Base-by-base conservation (phyloP, 495 filamentous ascomycete genomes). In the Aspergillus taichungensis region DNA sequence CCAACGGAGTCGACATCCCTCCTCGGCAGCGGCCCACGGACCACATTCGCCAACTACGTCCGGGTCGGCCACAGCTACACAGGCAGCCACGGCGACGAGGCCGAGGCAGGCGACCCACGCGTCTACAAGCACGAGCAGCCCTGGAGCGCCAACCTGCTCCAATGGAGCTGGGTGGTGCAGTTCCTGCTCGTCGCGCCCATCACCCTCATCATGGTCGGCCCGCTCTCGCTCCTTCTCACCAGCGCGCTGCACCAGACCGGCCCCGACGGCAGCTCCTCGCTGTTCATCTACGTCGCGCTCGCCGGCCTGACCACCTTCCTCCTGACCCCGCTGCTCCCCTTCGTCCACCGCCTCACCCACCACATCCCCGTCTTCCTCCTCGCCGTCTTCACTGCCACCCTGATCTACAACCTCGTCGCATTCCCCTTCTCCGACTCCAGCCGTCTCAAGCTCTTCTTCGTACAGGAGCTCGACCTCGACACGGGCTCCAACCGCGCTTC, bases 151-250 rank as follows among this genome's bases (percentile, higher is more conserved):
- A 70, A 75, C 13, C 60, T 98, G 33, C 90, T 88, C 1, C 74
- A 73, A 28, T 95, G 84, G 83, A 77, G 82, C 14, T 98, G 92
- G 92, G 59, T 90, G 30, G 51, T 90, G 13, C 87, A 97, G 59
- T 86, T 96, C 50, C 67, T 98, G 6, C 52, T 95, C 32, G 70
- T 88, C 8, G 82, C 78, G 0, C 89, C 91, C 2, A 77, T 95
- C 36, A 72, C 77, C 32, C 71, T 95, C 46, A 81, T 88, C 27
- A 56, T 97, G 12, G 57, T 83, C 13, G 87, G 77, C 13, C 84
- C 92, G 47, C 71, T 88, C 14, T 81, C 75, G 14, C 73, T 98
- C 6, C 60, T 94, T n/a, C 51, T 87, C 24, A 83, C 82, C 2
- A 73, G 80, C 31, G 80, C 83, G 3, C 66, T 88, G 12, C 72